These are phyloP conservation scores for Tetraselmis chui DNA, from an alignment of 139 green algal species.

Conservation along the genomic window DNA sequence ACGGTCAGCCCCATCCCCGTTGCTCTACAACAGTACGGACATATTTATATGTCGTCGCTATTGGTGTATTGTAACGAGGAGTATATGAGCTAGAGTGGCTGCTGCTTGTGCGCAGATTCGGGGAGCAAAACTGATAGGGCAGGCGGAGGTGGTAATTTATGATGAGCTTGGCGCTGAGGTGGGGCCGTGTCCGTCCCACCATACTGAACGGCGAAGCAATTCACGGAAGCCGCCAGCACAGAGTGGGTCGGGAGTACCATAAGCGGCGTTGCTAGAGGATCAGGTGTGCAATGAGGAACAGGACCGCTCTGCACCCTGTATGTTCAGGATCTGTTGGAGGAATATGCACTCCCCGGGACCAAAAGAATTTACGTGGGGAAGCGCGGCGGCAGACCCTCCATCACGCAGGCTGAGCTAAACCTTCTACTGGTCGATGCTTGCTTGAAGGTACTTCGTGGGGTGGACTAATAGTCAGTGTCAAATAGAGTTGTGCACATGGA, in stretches of 20 bases:
- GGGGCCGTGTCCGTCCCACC: neutral
- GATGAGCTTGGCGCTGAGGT: slow-evolving; percentile 12
- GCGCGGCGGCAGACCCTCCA: slow-evolving; percentile 37
- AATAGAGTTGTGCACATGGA: too few relatives aligned
- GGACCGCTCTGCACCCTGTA: too few relatives aligned
- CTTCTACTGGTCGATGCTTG: slow-evolving; percentile 44
- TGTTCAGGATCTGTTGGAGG: slow-evolving; percentile 35
- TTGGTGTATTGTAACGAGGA: too few relatives aligned
- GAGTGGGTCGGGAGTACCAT: too few relatives aligned
- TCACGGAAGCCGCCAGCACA: neutral
- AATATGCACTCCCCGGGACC: slow-evolving; percentile 12
- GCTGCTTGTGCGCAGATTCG: neutral
- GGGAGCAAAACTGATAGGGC: neutral
- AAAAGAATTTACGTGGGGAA: slow-evolving; percentile 59
- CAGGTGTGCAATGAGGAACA: neutral
- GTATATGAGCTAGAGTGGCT: too few relatives aligned
- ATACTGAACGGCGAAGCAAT: neutral
- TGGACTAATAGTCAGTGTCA: too few relatives aligned
- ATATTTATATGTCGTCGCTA: too few relatives aligned
- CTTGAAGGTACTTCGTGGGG: slow-evolving; percentile 11
- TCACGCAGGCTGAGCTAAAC: slow-evolving; percentile 52
- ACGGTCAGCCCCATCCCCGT: slow-evolving; percentile 33
- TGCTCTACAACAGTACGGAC: too few relatives aligned
- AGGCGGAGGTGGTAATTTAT: slow-evolving; percentile 15
- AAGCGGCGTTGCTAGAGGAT: neutral